These are phyloP conservation scores for Inonotus hispidus DNA, from an alignment of 1,284 basidiomycete genomes.

Conservation along the genomic window DNA sequence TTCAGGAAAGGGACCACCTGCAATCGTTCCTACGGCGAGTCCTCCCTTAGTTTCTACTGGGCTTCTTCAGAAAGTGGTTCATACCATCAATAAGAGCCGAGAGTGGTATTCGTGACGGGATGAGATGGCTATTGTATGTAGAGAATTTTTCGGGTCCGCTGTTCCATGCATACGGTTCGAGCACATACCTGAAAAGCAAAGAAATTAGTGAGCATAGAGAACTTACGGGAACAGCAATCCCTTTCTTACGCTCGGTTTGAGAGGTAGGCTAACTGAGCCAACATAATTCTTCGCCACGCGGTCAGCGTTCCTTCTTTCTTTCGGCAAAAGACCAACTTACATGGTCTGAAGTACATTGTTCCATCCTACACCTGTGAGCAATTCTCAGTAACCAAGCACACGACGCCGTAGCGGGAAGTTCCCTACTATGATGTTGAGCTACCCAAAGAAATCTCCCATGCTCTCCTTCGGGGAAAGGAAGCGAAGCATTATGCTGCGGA, in stretches of 20 bases:
- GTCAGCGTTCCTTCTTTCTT: background rate
- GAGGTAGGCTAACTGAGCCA: slow-evolving; percentile 18
- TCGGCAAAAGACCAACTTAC: background rate
- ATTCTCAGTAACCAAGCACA: background rate
- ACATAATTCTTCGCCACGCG: slow-evolving; percentile 2
- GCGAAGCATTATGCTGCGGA: slow-evolving; percentile 19
- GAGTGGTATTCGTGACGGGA: slow-evolving; percentile 19
- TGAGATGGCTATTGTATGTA: slow-evolving; percentile 14
- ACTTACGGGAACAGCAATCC: background rate
- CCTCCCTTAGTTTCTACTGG: too few relatives aligned
- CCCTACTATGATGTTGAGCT: slow-evolving; percentile 16
- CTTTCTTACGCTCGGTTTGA: slow-evolving; percentile 19
- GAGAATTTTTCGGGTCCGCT: background rate
- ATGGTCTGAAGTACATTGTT: slow-evolving; percentile 10
- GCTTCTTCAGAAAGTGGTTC: background rate
- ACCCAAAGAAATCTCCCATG: slow-evolving; percentile 17
- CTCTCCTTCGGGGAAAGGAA: slow-evolving; percentile 20
- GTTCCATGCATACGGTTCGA: slow-evolving; percentile 17
- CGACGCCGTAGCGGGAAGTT: background rate
- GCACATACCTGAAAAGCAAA: slow-evolving; percentile 11
- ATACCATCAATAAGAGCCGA: slow-evolving; percentile 16
- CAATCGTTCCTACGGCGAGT: slow-evolving; percentile 13
- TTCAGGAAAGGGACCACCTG: slow-evolving; percentile 13
- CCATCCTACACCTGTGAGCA: slow-evolving; percentile 4
- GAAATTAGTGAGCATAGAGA: background rate